phyloP scores from a whole-genome alignment of 129 eudicot genomes.

The Cynara cardunculus region DNA sequence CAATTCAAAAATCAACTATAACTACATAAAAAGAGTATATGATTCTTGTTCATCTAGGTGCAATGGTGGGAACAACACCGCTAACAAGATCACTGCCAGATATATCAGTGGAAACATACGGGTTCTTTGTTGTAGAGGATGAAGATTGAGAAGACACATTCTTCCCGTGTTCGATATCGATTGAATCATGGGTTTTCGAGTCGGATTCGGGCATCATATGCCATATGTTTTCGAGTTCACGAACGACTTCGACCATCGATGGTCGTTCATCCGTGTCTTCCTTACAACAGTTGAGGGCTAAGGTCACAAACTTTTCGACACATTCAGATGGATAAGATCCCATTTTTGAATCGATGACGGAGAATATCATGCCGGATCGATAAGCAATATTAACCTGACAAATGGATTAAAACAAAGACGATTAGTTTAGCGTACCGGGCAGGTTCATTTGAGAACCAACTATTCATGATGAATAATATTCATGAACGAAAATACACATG shows the following conservation, averaged over 20 bases:
- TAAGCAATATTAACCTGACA: slow-evolving; percentile 68
- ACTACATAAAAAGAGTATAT: not conserved
- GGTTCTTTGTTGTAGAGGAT: slow-evolving; percentile 41
- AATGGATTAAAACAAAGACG: not conserved
- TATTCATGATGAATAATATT: not conserved
- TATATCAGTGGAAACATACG: slow-evolving; percentile 56
- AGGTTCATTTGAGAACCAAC: not conserved
- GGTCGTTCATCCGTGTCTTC: slow-evolving; percentile 80
- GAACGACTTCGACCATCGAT: slow-evolving; percentile 74
- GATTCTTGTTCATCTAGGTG: slow-evolving; percentile 52
- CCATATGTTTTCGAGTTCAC: slow-evolving; percentile 77
- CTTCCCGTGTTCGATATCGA: slow-evolving; percentile 16
- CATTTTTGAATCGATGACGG: slow-evolving; percentile 70
- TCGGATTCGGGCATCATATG: slow-evolving; percentile 68
- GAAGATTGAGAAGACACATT: slow-evolving; percentile 33
- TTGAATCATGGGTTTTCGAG: slow-evolving; percentile 22
- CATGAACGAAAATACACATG: not conserved
- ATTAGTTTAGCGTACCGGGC: not conserved
- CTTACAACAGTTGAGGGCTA: slow-evolving; percentile 81
- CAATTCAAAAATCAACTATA: not conserved
- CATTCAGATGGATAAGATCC: slow-evolving; percentile 89
- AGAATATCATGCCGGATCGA: slow-evolving; percentile 75
- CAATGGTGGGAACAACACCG: slow-evolving; percentile 62
- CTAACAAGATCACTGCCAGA: slow-evolving; percentile 92
- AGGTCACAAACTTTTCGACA: slow-evolving; percentile 62